Conservation (phyloP, 2,329 filamentous ascomycete species). For the Xylariaceae sp. region DNA sequence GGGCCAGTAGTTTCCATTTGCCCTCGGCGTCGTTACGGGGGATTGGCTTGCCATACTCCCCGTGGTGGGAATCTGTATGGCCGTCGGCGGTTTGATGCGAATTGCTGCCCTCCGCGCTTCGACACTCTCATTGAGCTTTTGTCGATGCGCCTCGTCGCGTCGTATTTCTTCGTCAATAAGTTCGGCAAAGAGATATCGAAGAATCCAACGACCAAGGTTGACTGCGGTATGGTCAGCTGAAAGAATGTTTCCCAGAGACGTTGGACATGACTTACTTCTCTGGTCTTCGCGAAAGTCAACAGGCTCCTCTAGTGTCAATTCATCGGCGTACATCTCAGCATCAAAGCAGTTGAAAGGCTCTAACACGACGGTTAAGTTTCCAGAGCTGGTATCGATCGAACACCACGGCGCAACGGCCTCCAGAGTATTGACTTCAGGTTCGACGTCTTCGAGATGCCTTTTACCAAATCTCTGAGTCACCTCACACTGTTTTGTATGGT, state of each 20-base stretch:
- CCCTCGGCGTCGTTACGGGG: conserved; percentile 55
- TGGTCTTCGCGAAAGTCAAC: conserved; percentile 88
- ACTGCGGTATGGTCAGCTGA: conserved; percentile 47
- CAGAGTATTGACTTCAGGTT: conserved; percentile 77
- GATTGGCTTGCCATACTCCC: conserved; percentile 40
- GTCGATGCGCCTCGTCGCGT: conserved; percentile 71
- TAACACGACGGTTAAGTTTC: conserved; percentile 82
- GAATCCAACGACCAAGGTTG: conserved; percentile 93
- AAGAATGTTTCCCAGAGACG: neutral
- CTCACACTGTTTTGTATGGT: conserved; percentile 57
- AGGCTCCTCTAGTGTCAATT: conserved; percentile 68
- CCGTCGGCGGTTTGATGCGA: conserved; percentile 54
- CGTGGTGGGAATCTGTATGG: conserved; percentile 42
- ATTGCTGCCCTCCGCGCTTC: conserved; percentile 55
- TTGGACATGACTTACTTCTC: conserved; percentile 71
- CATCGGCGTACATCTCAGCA: conserved; percentile 94
- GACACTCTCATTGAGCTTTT: conserved; percentile 58
- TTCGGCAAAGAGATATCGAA: conserved; percentile 85
- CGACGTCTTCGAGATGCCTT: conserved; percentile 87
- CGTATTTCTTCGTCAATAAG: conserved; percentile 87
- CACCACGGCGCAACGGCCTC: conserved; percentile 96
- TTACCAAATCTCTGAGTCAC: conserved; percentile 92
- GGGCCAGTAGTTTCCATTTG: conserved; percentile 60
- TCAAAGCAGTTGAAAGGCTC: conserved; percentile 97
- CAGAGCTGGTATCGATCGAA: conserved; percentile 88